A percentile compares a stretch with the other conserved stretches of the same genome.
These are phyloP conservation scores for Neltuma alba DNA, from an alignment of 306 rosid genomes.

Conservation along the genomic window DNA sequence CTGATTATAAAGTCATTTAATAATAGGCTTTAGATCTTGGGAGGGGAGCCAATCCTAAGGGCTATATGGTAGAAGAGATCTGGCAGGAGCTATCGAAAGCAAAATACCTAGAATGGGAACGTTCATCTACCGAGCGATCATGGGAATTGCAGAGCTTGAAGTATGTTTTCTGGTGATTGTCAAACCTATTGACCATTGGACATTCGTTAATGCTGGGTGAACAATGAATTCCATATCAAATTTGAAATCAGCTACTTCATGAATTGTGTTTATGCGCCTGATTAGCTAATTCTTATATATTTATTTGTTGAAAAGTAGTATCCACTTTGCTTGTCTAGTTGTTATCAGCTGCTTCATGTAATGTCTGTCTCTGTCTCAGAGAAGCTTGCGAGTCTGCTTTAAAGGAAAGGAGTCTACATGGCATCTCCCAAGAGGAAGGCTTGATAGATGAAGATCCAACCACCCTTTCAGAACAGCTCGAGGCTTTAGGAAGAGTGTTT, in stretches of 20 bases:
- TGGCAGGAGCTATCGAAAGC: slow-evolving; percentile 94
- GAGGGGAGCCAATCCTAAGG: slow-evolving; percentile 76
- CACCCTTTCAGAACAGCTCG: slow-evolving; percentile 51
- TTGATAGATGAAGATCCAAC: slow-evolving; percentile 56
- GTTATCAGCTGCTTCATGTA: slow-evolving; percentile 6
- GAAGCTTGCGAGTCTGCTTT: slow-evolving; percentile 51
- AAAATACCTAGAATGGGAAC: slow-evolving; percentile 86
- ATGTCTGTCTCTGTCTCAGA: slow-evolving; percentile 38
- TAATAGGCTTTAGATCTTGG: slow-evolving; percentile 94
- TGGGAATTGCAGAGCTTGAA: slow-evolving; percentile 79
- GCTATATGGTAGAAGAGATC: slow-evolving; percentile 83
- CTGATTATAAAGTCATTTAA: slow-evolving; percentile 25
- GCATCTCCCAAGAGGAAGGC: slow-evolving; percentile 55
- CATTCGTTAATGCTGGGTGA: slow-evolving; percentile 21
- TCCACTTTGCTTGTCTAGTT: not conserved
- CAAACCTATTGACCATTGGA: slow-evolving; percentile 40
- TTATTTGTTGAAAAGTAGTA: slow-evolving; percentile 15
- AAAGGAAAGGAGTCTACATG: slow-evolving; percentile 42
- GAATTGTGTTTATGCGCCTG: not conserved
- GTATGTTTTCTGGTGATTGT: slow-evolving; percentile 57
- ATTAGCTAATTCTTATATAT: not conserved
- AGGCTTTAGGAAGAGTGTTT: slow-evolving; percentile 60
- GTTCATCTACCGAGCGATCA: slow-evolving; percentile 54
- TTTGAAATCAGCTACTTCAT: slow-evolving; percentile 4
- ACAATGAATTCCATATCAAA: slow-evolving; percentile 5